A percentile compares a stretch with the other conserved stretches of the same genome.
Conservation (phyloP, 805 yeast genomes). For the Barnettozyma botsteinii region DNA sequence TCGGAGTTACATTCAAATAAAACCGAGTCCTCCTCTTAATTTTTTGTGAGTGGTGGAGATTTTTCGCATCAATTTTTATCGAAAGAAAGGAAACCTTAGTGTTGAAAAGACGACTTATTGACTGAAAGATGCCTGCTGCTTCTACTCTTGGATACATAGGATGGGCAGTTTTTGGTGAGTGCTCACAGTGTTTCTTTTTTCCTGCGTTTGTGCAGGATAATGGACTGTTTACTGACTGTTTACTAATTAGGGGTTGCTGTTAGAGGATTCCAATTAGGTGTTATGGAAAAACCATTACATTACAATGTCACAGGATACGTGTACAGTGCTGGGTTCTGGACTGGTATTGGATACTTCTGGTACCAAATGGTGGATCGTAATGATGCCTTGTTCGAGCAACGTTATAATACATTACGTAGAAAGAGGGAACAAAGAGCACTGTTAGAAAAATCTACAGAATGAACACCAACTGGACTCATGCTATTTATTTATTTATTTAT, state of each 20-base stretch:
- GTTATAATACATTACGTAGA: slow-evolving; percentile 32
- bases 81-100: no score
- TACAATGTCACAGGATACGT: slow-evolving; percentile 36
- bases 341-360: slow-evolving; percentile 36
- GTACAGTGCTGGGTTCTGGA: slow-evolving; percentile 40
- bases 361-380: slow-evolving; percentile 34
- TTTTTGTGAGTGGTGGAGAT: no score
- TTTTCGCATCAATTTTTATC: no score
- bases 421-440: slow-evolving; percentile 29
- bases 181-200: neutral
- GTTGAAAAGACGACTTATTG: neutral
- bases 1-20: no score
- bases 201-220: no score
- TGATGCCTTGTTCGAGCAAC: slow-evolving; percentile 32
- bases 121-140: slow-evolving; percentile 18
- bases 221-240: no score
- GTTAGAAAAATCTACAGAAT: neutral
- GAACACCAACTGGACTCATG: neutral
- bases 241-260: slow-evolving; percentile 36
- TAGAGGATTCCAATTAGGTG: slow-evolving; percentile 41
- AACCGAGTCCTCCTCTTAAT: no score
- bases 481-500: slow-evolving; percentile 2
- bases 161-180: slow-evolving; percentile 36
- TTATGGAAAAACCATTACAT: slow-evolving; percentile 35
- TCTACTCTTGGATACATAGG: slow-evolving; percentile 28